Evolutionary conservation across 2,329 filamentous ascomycete genomes (phyloP), one percentile per base, ranked within the genome.

Genomic region (Neoarthrinium moseri): DNA sequence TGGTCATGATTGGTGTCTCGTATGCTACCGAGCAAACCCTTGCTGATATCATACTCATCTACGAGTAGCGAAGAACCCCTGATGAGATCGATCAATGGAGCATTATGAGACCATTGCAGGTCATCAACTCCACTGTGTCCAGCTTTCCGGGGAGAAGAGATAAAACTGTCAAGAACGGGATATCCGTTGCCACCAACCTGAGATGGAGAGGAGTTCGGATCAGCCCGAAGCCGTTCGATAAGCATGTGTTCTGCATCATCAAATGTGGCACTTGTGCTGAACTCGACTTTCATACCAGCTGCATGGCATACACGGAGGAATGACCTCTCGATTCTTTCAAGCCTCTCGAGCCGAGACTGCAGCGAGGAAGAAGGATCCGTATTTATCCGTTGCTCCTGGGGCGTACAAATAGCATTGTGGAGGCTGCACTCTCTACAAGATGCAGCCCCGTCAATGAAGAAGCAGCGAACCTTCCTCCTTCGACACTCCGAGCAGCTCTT

Each of bases 401-500:
- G 30, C 32, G 22, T 22, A 24, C 41, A 44, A 11, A 13, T 7
- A 13, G 32, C 30, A 35, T 27, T 22, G 15, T 44, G 41, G 22
- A 44, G 21, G 13, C 13, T 20, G 20, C 41, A 44, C 26, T 30
- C 27, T 21, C 7, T 13, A 18, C 41, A 44, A 15, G 22, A 26
- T 17, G 26, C 26, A 18, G n/a, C 8, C n/a, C 20, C 30, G 2
- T 36, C 20, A 13, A 13, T 7, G 27, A 44, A 27, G 7, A 44
- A 35, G 30, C 41, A 44, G 10, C 41, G 41, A 17, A 44, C 32
- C 23, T 44, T 44, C 15, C 41, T 26, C 5, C 41, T 21, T 11
- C 41, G 15, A n/a, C 41, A 44, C n/a, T 44, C 30, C 8, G 41
- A 34, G 30, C 41, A 44, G 23, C 41, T 44, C 21, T 44, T 44